Evolutionary conservation across 1,284 basidiomycete genomes (phyloP).

Genomic region (Ceratobasidium sp.): DNA sequence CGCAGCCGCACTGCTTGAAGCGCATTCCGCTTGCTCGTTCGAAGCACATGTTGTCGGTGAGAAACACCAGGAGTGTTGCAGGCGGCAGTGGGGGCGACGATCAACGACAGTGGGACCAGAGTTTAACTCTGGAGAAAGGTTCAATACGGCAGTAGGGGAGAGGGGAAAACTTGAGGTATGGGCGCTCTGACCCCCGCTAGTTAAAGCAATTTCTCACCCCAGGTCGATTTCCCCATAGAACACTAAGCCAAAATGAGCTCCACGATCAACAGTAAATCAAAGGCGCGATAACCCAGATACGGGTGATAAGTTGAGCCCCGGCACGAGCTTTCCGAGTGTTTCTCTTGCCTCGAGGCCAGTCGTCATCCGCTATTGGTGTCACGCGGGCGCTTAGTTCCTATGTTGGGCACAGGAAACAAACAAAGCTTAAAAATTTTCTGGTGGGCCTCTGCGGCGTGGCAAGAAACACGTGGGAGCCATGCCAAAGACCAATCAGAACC

Average conservation of each 20-base stretch:
- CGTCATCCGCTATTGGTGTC: constrained; percentile 25
- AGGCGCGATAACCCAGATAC: constrained; percentile 26
- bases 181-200: background rate
- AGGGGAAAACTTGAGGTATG: constrained; percentile 9
- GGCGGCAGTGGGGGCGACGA: constrained; percentile 21
- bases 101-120: constrained; percentile 33
- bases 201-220: constrained; percentile 33
- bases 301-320: constrained; percentile 20
- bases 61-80: constrained; percentile 34
- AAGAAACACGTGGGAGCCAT: constrained; percentile 27
- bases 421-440: constrained; percentile 33
- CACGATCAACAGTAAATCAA: constrained; percentile 34
- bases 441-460: constrained; percentile 22
- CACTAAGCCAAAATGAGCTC: constrained; percentile 11
- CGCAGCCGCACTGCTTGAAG: constrained; percentile 30
- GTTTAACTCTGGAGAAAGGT: constrained; percentile 10
- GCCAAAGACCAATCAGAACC: constrained; percentile 2
- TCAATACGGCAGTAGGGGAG: background rate
- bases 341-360: constrained; percentile 18
- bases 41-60: constrained; percentile 38
- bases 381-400: constrained; percentile 25
- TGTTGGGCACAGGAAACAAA: constrained; percentile 8
- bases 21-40: constrained; percentile 35
- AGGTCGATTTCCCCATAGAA: background rate
- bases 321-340: constrained; percentile 24